Conservation (phyloP, 1,139 yeast species). For the Zygotorulaspora mrakii region DNA sequence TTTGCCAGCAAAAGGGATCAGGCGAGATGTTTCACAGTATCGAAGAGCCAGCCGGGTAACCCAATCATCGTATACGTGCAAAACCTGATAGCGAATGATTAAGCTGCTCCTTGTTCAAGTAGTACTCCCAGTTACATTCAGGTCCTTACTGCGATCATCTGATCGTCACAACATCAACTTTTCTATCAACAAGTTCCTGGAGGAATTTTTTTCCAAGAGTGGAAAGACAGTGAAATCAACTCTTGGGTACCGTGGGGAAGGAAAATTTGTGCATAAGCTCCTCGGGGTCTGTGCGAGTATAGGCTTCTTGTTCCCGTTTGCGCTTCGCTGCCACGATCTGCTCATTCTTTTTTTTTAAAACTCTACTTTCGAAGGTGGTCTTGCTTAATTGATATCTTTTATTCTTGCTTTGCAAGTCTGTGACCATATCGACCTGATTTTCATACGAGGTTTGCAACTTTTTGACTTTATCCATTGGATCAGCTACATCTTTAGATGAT, state of each 20-base stretch:
- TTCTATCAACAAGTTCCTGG: no score
- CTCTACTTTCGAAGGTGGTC: conserved; percentile 51
- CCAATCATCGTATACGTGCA: no score
- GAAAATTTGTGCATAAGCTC: conserved; percentile 44
- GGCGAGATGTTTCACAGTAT: not conserved
- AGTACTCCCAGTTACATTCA: no score
- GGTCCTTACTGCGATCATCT: no score
- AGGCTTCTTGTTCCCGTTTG: conserved; percentile 27
- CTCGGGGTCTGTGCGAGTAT: conserved; percentile 36
- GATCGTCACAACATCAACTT: no score
- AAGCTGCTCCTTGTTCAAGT: no score
- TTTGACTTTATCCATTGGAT: conserved; percentile 26
- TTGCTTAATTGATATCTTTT: conserved; percentile 50
- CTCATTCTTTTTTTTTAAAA: conserved; percentile 43
- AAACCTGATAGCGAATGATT: no score
- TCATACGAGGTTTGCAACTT: conserved; percentile 32
- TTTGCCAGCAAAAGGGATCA: conserved; percentile 2
- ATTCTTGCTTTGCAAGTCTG: conserved; percentile 36
- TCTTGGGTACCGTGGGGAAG: conserved; percentile 57
- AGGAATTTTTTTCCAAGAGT: not conserved
- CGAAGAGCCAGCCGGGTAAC: conserved; percentile 1
- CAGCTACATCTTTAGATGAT: no score
- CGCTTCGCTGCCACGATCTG: conserved; percentile 40
- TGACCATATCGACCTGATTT: conserved; percentile 30
- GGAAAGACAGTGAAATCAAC: not conserved